Evolutionary conservation across 2,329 filamentous ascomycete species (phyloP), one percentile per base, ranked within the genome.

Genomic region (Zymoseptoria passerinii): DNA sequence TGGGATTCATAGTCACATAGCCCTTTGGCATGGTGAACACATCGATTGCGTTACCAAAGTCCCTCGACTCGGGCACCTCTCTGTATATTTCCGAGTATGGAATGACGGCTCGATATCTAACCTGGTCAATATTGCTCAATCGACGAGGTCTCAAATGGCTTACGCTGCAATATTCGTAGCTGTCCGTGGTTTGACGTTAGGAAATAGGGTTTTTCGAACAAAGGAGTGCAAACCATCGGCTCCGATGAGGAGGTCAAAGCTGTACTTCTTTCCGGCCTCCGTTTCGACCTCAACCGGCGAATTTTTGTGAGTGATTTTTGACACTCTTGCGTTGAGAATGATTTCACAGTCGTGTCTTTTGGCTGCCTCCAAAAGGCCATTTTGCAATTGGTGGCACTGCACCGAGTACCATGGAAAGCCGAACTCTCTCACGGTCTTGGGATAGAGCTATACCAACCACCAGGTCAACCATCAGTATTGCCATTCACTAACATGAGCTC

Each of bases 1-100:
- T 74, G 0, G 75, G 75, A 60, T 78, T 78, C 9, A 73, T 73
- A 52, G 78, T 77, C 58, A 77, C 75, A 58, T 77, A 77, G 1
- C 69, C 66, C 9, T 72, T 68, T 9, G 70, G 61, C 40, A 74
- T 64, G 63, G 76, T 65, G 76, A 76, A 78, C 10, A 76, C 73
- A 58, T 78, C 75, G 58, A 78, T 76, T 8, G 73, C 74, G 28
- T 62, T 63, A 1, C 61, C 61, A 20, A 63, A 59, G 19, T 63
- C 60, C 8, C 60, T 44, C 10, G 60, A 57, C 19, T 62, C 59
- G 2, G 61, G 59, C 4, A 62, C 61, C 10, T 63, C 48, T 13
- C 56, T 48, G 48, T 63, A 61, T 8, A 78, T 73, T 48, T 74
- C 66, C 4, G 73, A 70, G 50, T 74, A 76, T 1, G 75, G 74